Evolutionary conservation across 169 alveolate species (phyloP), one percentile per base, ranked within the genome.

Genomic region (Plasmodium reichenowi): DNA sequence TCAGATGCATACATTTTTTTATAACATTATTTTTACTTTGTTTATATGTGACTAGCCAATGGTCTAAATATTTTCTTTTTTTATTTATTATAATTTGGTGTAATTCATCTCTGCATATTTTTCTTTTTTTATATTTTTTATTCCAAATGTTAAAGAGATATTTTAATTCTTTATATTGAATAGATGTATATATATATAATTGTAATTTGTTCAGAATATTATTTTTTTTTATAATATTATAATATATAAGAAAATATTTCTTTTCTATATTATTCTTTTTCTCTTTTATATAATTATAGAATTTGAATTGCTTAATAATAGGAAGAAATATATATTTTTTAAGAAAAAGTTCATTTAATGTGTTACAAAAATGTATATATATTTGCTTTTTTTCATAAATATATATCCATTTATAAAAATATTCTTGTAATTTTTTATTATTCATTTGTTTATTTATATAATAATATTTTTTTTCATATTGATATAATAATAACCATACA

Each of bases 401-500:
- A 70, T 32, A 32, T 26, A 63, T n/a, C 89, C 89, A 76, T 8
- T 32, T 47, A 17, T 17, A 20, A 5, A 76, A 76, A 38, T 24
- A 58, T 5, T 12, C 12, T 2, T 56, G 8, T 12, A 76, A 68
- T 7, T 63, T 20, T 48, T 43, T 76, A 17, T 26, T 13, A 22
- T 64, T 54, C n/a, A 50, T 58, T 9, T 52, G 29, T 13, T 32
- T 32, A 10, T n/a, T 29, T 29, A 76, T 24, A 10, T 32, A 15
- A 26, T 54, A 56, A 7, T 52, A 52, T 22, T 48, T 50, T 13
- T 47, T 52, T 15, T 54, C 89, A 76, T 76, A 64, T 20, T 68
- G 63, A 32, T 76, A 64, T 2, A 76, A 50, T 20, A 76, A 76
- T 22, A 76, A 20, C 89, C 89, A 76, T 15, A 76, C 76, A 50